Evolutionary conservation across 1,284 basidiomycete genomes (phyloP), one percentile per base, ranked within the genome.

Genomic region (Apiotrichum gracile): DNA sequence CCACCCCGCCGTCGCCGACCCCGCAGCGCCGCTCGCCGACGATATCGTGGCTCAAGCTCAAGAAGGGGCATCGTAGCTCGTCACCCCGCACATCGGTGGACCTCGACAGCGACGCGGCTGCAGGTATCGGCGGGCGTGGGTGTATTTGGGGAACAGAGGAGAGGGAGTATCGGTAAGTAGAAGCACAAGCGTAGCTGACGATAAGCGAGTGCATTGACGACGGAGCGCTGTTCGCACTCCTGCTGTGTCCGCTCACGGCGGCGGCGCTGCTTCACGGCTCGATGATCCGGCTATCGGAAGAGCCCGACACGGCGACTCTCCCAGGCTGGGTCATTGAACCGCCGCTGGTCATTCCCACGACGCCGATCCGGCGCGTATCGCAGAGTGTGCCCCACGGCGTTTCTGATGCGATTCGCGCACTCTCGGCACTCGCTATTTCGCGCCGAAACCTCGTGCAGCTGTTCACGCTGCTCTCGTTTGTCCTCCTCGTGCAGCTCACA

Each of bases 191-290:
- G 3, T 38, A 10, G 37, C 50, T 55, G 52, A 63, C 49, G 24
- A 34, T 6, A 65, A 90, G 88, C 62, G 83, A 87, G 54, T 86
- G 85, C 44, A 75, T 81, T 10, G 90, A 92, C 69, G 90, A 93
- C 68, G 91, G 91, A 5, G 83, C 86, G 25, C 76, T 88, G 57
- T 90, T 87, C 38, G 89, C 86, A 1, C 76, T 91, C 8, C 79
- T 91, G 17, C 79, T 91, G 27, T 85, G 83, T 8, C 88, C 90
- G 3, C 77, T 92, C 39, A 82, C 91, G 45, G 81, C 88, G 4
- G 79, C 85, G 0, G 74, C 88, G 29, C 73, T 91, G 46, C 68
- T 76, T 12, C 69, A 76, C 49, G 64, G 67, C 77, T 81, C 73
- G 73, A 80, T 55, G 75, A 83, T 61, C 67, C 60, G 65, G 59